A percentile compares a stretch with the other conserved stretches of the same genome.
Conservation (phyloP, 1,139 yeast species). For the Nakaseomyces bracarensis region DNA sequence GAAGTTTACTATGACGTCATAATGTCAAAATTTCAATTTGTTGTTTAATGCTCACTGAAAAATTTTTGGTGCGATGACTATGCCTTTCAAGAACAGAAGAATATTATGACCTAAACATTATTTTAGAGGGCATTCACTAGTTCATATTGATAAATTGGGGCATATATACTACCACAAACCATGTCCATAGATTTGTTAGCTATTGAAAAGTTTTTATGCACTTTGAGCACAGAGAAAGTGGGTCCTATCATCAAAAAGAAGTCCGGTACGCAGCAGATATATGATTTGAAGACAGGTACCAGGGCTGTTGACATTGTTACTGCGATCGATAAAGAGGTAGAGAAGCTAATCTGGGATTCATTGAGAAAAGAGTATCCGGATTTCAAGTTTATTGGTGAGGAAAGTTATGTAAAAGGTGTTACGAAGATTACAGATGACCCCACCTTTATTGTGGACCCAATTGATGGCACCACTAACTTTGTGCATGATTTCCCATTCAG, state of each 20-base stretch:
- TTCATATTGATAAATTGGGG: not conserved
- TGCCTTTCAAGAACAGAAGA: too few species aligned
- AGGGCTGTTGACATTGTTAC: conserved; percentile 51
- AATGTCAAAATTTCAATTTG: not conserved
- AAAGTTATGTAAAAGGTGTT: conserved; percentile 43
- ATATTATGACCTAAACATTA: not conserved
- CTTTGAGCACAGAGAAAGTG: conserved; percentile 22
- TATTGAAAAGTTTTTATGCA: conserved; percentile 23
- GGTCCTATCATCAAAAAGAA: conserved; percentile 44
- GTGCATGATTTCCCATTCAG: conserved; percentile 52
- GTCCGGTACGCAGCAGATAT: conserved; percentile 44
- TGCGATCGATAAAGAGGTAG: conserved; percentile 50
- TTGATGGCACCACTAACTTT: conserved; percentile 56
- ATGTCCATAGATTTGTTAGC: conserved; percentile 20
- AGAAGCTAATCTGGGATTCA: conserved; percentile 38
- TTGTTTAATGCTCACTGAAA: not conserved
- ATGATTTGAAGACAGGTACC: conserved; percentile 43
- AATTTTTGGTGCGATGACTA: too few species aligned
- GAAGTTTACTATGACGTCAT: not conserved
- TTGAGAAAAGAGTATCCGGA: conserved; percentile 38
- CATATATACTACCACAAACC: too few species aligned
- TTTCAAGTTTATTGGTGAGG: conserved; percentile 51
- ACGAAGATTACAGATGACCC: conserved; percentile 43
- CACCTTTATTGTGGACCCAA: conserved; percentile 54
- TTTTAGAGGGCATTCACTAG: not conserved